Evolutionary conservation across 169 alveolate species (phyloP).

Genomic region (Cryptosporidium andersoni): DNA sequence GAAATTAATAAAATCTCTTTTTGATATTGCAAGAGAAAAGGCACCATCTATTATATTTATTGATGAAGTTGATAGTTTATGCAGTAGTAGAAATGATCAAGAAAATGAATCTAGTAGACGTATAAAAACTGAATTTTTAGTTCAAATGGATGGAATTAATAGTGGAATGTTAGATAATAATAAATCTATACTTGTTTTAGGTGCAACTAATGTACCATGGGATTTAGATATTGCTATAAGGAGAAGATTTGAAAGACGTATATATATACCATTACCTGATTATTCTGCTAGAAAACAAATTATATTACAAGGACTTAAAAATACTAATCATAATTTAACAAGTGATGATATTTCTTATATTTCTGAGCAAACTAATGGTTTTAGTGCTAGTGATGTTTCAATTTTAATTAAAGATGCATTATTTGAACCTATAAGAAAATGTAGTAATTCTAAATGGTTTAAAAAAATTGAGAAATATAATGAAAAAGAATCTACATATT

Average conservation of each 20-base stretch:
- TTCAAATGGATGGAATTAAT: slow-evolving; percentile 96
- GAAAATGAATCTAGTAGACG: slow-evolving; percentile 98
- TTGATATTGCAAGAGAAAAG: slow-evolving; percentile 94
- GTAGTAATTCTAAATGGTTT: slow-evolving; percentile 86
- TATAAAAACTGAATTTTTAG: slow-evolving; percentile 98
- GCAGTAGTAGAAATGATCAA: slow-evolving; percentile 92
- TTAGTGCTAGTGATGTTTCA: slow-evolving; percentile 90
- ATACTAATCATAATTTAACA: slow-evolving; percentile 76
- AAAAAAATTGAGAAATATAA: slow-evolving; percentile 77
- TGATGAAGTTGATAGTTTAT: slow-evolving; percentile 98
- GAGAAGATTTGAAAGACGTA: slow-evolving; percentile 96
- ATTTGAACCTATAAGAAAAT: slow-evolving; percentile 89
- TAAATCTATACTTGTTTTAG: slow-evolving; percentile 87
- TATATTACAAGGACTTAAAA: slow-evolving; percentile 80
- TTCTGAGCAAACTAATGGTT: slow-evolving; percentile 86
- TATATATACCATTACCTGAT: slow-evolving; percentile 98
- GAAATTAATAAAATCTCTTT: slow-evolving; percentile 91
- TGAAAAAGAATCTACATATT: not conserved
- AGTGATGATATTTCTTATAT: slow-evolving; percentile 82
- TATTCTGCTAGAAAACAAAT: slow-evolving; percentile 87
- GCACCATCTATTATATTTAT: slow-evolving; percentile 97
- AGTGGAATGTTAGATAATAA: slow-evolving; percentile 81
- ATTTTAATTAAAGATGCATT: slow-evolving; percentile 89
- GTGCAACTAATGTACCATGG: slow-evolving; percentile 97
- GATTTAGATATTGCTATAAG: slow-evolving; percentile 97